Evolutionary conservation across 345 rosid genomes (phyloP).

Genomic region (Rhodamnia argentea): DNA sequence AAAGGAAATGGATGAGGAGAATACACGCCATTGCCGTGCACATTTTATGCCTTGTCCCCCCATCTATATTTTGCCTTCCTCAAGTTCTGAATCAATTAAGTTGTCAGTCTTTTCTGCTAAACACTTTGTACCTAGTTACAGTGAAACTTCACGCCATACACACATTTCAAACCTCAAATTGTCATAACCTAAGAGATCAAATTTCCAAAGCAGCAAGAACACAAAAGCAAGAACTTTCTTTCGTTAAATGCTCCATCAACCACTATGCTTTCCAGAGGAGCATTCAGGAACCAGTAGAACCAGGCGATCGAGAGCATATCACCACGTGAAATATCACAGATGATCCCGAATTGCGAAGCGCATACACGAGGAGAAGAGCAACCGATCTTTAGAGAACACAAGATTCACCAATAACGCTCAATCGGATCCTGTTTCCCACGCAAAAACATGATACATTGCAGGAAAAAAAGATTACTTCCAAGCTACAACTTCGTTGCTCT

Average conservation of each 20-base stretch:
- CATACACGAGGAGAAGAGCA: background rate
- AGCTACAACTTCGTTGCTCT: background rate
- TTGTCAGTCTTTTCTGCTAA: background rate
- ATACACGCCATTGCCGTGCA: background rate
- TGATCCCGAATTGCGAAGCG: background rate
- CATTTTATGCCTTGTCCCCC: background rate
- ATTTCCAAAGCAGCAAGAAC: too few species aligned
- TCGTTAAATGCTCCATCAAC: background rate
- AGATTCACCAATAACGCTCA: background rate
- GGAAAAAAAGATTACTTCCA: background rate
- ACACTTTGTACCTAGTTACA: background rate
- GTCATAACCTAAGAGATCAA: background rate
- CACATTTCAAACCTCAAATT: background rate
- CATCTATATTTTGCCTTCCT: background rate
- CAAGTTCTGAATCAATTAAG: background rate
- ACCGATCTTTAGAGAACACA: background rate
- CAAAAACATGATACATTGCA: background rate
- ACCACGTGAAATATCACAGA: background rate
- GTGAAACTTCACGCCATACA: background rate
- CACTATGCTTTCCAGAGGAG: background rate
- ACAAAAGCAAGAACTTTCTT: background rate
- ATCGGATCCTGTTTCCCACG: background rate
- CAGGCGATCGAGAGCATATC: background rate
- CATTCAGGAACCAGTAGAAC: background rate
- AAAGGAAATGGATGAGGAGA: background rate